Evolutionary conservation across 352 stramenopile species (phyloP).

Genomic region (Pythium vanterpoolii): DNA sequence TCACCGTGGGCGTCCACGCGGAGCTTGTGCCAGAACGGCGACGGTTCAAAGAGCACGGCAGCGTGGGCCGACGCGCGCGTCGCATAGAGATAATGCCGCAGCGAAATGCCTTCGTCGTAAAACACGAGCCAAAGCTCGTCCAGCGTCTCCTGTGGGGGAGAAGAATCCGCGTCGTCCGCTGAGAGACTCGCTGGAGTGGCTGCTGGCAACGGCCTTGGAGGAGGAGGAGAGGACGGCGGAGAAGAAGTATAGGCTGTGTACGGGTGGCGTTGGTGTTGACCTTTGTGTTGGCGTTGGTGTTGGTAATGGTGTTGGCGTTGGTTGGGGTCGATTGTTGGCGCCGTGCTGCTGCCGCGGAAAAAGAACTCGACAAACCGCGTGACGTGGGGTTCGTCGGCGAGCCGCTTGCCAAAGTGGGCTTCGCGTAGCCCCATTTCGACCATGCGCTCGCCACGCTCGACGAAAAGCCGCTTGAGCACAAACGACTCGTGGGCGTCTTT

Average conservation of each 20-base stretch:
- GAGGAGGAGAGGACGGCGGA: no score
- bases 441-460: constrained; percentile 61
- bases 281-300: not conserved
- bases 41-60: constrained; percentile 65
- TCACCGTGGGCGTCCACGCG: constrained; percentile 48
- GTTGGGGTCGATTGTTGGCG: no score
- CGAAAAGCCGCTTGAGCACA: constrained; percentile 84
- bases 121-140: constrained; percentile 90
- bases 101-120: constrained; percentile 84
- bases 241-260: no score
- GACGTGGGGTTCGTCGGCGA: constrained; percentile 56
- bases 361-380: constrained; percentile 88
- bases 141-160: constrained; percentile 4
- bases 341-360: constrained; percentile 49
- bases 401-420: constrained; percentile 70
- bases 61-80: constrained; percentile 38
- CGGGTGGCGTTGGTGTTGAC: not conserved
- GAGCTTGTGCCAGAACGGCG: constrained; percentile 75
- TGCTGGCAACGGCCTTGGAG: not conserved
- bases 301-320: not conserved
- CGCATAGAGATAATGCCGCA: constrained; percentile 87
- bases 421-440: constrained; percentile 77
- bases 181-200: not conserved
- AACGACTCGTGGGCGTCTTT: constrained; percentile 42
- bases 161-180: constrained; percentile 18